Conservation (phyloP, 208 protist genomes). For the Naegleria gruberi region DNA sequence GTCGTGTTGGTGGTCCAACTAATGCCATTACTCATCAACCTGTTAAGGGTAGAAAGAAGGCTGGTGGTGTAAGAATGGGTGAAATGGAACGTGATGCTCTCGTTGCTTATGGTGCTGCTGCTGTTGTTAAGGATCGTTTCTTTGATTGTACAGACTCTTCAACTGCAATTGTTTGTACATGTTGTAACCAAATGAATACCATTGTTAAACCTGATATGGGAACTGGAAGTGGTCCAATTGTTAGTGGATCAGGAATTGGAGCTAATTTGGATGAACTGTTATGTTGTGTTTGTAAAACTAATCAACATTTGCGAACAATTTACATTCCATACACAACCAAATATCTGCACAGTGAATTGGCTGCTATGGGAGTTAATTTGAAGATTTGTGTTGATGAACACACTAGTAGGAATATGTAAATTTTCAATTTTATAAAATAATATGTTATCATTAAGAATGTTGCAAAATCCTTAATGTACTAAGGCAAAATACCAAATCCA, state of each 20-base stretch:
- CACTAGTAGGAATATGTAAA: neutral
- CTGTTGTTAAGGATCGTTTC: conserved; percentile 95
- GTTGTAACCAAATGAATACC: conserved; percentile 17
- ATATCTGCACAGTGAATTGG: conserved; percentile 69
- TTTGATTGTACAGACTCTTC: conserved; percentile 69
- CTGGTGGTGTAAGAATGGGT: conserved; percentile 97
- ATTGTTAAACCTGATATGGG: neutral
- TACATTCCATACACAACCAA: conserved; percentile 62
- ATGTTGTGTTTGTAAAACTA: neutral
- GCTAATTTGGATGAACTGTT: neutral
- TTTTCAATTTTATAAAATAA: too few species aligned
- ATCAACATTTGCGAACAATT: conserved; percentile 4
- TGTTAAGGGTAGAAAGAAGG: conserved; percentile 89
- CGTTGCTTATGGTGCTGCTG: conserved; percentile 95
- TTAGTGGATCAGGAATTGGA: too few species aligned
- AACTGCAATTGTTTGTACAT: conserved; percentile 39
- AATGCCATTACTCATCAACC: conserved; percentile 93
- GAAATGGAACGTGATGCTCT: conserved; percentile 99
- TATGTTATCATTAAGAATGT: too few species aligned
- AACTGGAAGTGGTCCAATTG: neutral
- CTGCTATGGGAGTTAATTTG: conserved; percentile 67
- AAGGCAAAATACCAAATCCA: too few species aligned
- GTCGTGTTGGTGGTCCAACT: conserved; percentile 72
- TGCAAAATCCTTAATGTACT: too few species aligned
- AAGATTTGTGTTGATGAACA: neutral